phyloP scores from a whole-genome alignment of 441 rosid species.

The Jatropha podagrica region DNA sequence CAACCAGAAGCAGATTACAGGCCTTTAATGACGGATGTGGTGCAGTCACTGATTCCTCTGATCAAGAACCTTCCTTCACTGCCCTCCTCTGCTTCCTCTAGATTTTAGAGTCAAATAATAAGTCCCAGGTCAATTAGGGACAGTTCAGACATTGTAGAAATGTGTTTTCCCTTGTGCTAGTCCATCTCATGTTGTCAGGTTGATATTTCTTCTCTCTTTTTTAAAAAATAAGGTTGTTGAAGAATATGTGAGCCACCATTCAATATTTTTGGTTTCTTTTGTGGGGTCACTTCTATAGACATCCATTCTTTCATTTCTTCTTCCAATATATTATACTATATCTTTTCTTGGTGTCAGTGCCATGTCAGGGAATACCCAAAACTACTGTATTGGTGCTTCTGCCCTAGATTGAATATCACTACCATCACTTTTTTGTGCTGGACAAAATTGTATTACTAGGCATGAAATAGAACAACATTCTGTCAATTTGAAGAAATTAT shows the following conservation, averaged over 20 bases:
- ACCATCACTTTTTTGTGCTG: not conserved
- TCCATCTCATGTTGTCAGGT: not conserved
- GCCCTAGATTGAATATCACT: not conserved
- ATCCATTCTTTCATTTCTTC: not conserved
- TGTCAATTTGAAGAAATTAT: not conserved
- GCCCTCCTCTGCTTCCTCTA: constrained; percentile 39
- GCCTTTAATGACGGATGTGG: constrained; percentile 91
- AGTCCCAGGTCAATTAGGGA: constrained; percentile 30
- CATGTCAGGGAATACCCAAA: not conserved
- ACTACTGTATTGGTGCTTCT: not conserved
- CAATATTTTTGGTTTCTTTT: not conserved
- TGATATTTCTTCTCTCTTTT: not conserved
- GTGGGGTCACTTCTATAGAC: not conserved
- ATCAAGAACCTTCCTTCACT: constrained; percentile 49
- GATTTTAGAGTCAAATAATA: constrained; percentile 33
- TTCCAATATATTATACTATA: not conserved
- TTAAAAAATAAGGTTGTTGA: not conserved
- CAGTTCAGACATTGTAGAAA: constrained; percentile 7
- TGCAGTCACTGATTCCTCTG: constrained; percentile 81
- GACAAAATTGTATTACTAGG: not conserved
- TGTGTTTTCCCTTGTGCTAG: not conserved
- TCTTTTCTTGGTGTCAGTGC: not conserved
- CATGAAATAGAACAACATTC: not conserved
- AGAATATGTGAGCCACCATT: constrained; percentile 1
- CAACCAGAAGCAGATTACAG: constrained; percentile 89